Percentiles rank a stretch among this genome's conserved stretches.
Conservation (phyloP, 148 eudicot species). For the Silene uniflora region DNA sequence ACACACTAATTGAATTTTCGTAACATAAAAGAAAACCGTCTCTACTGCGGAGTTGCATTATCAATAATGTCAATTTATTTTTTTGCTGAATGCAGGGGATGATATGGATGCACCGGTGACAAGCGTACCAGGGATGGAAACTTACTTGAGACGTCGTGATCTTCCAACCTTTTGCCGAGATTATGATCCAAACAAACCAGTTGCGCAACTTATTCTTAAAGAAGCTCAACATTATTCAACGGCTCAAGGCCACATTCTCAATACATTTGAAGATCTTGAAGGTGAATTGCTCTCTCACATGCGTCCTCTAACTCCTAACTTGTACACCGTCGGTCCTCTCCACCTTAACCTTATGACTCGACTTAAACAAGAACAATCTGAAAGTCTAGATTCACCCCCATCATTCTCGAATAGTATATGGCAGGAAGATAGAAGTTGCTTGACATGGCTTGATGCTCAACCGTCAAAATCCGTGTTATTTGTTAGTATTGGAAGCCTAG, state of each 20-base stretch:
- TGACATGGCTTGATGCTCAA: constrained; percentile 35
- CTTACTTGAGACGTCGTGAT: constrained; percentile 33
- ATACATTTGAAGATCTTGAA: constrained; percentile 35
- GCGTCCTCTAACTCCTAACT: constrained; percentile 21
- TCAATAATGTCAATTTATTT: neutral
- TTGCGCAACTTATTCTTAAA: constrained; percentile 1
- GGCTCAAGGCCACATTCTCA: constrained; percentile 38
- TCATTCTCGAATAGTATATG: constrained; percentile 22
- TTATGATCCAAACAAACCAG: constrained; percentile 7
- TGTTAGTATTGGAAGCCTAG: constrained; percentile 39
- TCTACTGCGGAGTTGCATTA: neutral
- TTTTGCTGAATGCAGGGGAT: constrained; percentile 9
- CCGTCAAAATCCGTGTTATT: constrained; percentile 25
- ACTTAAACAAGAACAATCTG: neutral
- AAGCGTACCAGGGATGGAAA: constrained; percentile 33
- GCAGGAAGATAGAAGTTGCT: constrained; percentile 31
- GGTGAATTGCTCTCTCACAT: constrained; percentile 22
- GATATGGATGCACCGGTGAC: constrained; percentile 27
- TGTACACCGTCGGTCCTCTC: constrained; percentile 35
- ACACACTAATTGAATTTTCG: too few relatives aligned
- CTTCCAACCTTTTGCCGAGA: constrained; percentile 34
- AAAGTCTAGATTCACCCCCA: neutral
- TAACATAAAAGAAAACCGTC: too few relatives aligned
- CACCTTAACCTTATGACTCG: constrained; percentile 21
- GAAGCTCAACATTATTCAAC: constrained; percentile 16